A percentile compares a stretch with the other conserved stretches of the same genome.
Conservation (phyloP, 164 flowering plant genomes). For the Vitis rotundifolia region DNA sequence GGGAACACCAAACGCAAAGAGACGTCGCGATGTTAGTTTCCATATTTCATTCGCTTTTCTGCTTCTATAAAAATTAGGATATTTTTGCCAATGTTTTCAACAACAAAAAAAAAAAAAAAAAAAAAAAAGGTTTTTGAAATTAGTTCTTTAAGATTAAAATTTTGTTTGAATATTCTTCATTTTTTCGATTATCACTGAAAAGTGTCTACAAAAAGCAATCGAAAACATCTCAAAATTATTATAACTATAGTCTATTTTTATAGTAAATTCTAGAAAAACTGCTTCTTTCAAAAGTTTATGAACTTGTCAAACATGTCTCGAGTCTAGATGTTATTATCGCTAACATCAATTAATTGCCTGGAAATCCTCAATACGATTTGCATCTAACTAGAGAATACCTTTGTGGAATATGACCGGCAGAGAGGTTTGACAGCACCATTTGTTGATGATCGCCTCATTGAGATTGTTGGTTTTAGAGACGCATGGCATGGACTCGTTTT, state of each 20-base stretch:
- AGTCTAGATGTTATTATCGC: too few species aligned
- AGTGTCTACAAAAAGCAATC: too few species aligned
- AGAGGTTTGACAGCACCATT: conserved; percentile 77
- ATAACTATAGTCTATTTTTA: too few species aligned
- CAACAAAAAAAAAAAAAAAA: too few species aligned
- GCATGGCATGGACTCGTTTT: conserved; percentile 98
- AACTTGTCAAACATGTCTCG: too few species aligned
- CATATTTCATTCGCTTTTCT: neutral
- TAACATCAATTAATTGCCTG: too few species aligned
- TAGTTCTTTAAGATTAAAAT: neutral
- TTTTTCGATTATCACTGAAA: neutral
- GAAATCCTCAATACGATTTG: too few species aligned
- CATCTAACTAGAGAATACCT: too few species aligned
- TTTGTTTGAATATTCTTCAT: neutral
- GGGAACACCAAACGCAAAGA: conserved; percentile 81
- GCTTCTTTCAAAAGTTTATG: too few species aligned
- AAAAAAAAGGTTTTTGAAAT: neutral
- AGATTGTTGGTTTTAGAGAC: conserved; percentile 89
- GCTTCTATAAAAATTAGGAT: neutral
- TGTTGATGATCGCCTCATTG: conserved; percentile 92
- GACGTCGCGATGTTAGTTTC: conserved; percentile 57
- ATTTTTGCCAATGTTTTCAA: too few species aligned
- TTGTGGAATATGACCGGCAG: conserved; percentile 28
- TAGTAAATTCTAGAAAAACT: too few species aligned
- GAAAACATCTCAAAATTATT: too few species aligned